Conservation (phyloP, 108 stramenopile genomes). For the Pseudonitzschia delicatissima region DNA sequence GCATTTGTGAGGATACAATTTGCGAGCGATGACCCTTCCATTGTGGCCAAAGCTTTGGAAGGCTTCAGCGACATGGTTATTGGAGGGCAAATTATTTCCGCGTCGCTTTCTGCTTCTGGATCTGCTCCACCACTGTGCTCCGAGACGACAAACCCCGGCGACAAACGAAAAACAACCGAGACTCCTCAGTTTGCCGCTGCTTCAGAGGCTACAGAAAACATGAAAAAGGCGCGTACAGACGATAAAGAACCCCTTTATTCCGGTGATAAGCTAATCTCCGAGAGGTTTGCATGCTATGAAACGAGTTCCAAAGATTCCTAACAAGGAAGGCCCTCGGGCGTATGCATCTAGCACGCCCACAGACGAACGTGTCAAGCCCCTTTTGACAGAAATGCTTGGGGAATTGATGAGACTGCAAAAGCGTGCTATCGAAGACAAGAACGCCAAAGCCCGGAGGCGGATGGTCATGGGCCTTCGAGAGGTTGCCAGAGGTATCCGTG, state of each 20-base stretch:
- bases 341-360: constrained; percentile 57
- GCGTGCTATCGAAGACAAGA: constrained; percentile 68
- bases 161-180: constrained; percentile 9
- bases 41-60: constrained; percentile 33
- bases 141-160: not conserved
- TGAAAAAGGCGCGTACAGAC: constrained; percentile 23
- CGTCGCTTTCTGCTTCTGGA: constrained; percentile 11
- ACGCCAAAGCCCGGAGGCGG: constrained; percentile 71
- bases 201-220: no score
- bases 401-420: constrained; percentile 85
- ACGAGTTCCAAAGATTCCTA: constrained; percentile 80
- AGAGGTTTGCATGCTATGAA: constrained; percentile 76
- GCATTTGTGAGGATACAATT: constrained; percentile 27
- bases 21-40: constrained; percentile 22
- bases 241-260: constrained; percentile 44
- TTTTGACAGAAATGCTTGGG: constrained; percentile 75
- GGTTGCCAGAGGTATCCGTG: constrained; percentile 83
- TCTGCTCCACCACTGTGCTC: not conserved
- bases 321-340: constrained; percentile 44
- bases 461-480: constrained; percentile 91
- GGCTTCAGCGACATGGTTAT: constrained; percentile 64
- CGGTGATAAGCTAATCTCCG: constrained; percentile 80
- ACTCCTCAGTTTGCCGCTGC: not conserved
- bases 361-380: constrained; percentile 57
- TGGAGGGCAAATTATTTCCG: constrained; percentile 53